phyloP scores from a whole-genome alignment of 2,329 filamentous ascomycete species.

The Pseudogymnoascus verrucosus region DNA sequence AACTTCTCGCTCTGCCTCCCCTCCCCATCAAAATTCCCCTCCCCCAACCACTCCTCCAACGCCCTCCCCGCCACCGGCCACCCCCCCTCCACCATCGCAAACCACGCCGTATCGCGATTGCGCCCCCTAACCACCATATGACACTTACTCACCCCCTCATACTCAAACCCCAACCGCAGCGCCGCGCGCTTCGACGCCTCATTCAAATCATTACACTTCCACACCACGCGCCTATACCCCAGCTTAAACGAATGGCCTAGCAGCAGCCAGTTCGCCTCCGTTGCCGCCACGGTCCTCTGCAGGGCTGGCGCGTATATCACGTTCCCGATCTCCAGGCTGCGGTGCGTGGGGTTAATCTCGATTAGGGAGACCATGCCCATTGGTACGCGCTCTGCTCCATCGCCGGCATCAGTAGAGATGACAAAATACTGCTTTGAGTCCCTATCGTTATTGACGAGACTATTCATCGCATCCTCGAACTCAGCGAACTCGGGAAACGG shows the following conservation, averaged over 20 bases:
- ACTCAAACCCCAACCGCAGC: conserved; percentile 47
- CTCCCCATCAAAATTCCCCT: conserved; percentile 48
- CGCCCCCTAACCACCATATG: conserved; percentile 52
- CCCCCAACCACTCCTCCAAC: no score
- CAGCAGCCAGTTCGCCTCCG: conserved; percentile 51
- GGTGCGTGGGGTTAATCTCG: conserved; percentile 39
- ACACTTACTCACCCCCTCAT: conserved; percentile 53
- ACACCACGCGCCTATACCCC: conserved; percentile 50
- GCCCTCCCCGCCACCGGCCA: conserved; percentile 42
- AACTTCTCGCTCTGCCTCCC: conserved; percentile 44
- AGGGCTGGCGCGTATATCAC: conserved; percentile 43
- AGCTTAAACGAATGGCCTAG: conserved; percentile 46
- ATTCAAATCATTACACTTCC: conserved; percentile 56
- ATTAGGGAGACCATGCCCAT: conserved; percentile 37
- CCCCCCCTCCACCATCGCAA: conserved; percentile 49
- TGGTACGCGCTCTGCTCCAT: conserved; percentile 8
- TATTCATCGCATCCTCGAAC: conserved; percentile 25
- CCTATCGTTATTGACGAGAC: conserved; percentile 19
- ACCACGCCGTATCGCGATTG: conserved; percentile 53
- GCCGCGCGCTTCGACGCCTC: conserved; percentile 46
- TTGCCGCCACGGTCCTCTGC: conserved; percentile 47
- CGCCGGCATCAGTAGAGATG: conserved; percentile 25
- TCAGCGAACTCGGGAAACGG: conserved; percentile 28
- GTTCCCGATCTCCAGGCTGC: conserved; percentile 49
- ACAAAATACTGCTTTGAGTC: conserved; percentile 40